These are phyloP conservation scores for Hibiscus trionum DNA, from an alignment of 345 rosid species.

Conservation along the genomic window DNA sequence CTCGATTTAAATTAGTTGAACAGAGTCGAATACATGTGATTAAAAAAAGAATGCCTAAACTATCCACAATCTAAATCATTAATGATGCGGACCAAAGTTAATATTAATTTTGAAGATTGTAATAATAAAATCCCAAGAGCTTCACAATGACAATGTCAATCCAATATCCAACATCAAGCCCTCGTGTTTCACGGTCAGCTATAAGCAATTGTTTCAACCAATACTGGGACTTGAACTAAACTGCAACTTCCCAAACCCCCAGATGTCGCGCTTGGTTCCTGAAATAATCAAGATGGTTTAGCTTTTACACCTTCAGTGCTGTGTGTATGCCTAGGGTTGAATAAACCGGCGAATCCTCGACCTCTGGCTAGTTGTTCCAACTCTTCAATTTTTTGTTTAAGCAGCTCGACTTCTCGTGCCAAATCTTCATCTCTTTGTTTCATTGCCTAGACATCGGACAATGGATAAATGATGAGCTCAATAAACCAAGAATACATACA, in stretches of 20 bases:
- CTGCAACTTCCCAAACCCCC: background rate
- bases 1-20: too few species aligned
- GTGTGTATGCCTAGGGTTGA: slow-evolving; percentile 19
- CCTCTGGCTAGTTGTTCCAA: slow-evolving; percentile 33
- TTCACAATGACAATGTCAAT: background rate
- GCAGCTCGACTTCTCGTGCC: slow-evolving; percentile 31
- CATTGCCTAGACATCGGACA: slow-evolving; percentile 31
- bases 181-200: background rate
- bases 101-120: too few species aligned
- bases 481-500: background rate
- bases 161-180: background rate
- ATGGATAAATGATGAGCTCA: background rate
- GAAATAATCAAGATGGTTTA: slow-evolving; percentile 18
- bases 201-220: background rate
- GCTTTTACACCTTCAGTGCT: slow-evolving; percentile 15
- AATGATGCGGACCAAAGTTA: too few species aligned
- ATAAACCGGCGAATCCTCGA: slow-evolving; percentile 25
- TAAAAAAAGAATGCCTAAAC: too few species aligned
- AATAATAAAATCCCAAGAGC: background rate
- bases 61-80: too few species aligned
- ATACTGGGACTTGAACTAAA: background rate
- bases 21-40: too few species aligned
- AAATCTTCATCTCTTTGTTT: slow-evolving; percentile 46
- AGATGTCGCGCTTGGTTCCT: background rate
- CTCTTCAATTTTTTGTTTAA: slow-evolving; percentile 38